Percentiles rank a stretch among this genome's conserved stretches.
Conservation (phyloP, 1,284 basidiomycete genomes). For the Cronartium quercuum region DNA sequence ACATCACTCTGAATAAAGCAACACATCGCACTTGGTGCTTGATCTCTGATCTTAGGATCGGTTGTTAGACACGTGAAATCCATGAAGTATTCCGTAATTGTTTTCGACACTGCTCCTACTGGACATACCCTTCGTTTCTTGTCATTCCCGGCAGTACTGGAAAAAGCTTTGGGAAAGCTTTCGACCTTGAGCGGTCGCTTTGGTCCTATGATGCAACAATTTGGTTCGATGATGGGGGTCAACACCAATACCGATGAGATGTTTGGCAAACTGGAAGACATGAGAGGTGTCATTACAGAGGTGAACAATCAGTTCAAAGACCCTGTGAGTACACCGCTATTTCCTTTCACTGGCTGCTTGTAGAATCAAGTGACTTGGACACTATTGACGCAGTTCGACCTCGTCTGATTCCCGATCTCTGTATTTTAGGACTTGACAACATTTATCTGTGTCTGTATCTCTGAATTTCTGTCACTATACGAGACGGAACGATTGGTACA, state of each 20-base stretch:
- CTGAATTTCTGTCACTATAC: constrained; percentile 94
- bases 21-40: neutral
- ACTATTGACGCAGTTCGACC: neutral
- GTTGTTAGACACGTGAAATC: constrained; percentile 84
- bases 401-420: neutral
- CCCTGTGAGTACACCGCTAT: constrained; percentile 61
- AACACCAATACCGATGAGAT: constrained; percentile 79
- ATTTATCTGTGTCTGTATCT: constrained; percentile 97
- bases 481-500: constrained; percentile 97
- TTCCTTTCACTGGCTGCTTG: neutral
- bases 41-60: neutral
- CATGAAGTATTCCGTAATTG: constrained; percentile 99
- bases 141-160: constrained; percentile 93
- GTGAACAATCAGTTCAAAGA: constrained; percentile 99
- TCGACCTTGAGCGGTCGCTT: constrained; percentile 84
- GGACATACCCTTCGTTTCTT: constrained; percentile 97
- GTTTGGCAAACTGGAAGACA: constrained; percentile 95
- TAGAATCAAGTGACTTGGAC: neutral
- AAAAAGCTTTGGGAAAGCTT: constrained; percentile 94
- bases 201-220: constrained; percentile 95
- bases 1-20: neutral
- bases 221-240: constrained; percentile 93
- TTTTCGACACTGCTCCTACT: constrained; percentile 97
- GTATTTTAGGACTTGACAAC: constrained; percentile 39
- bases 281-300: constrained; percentile 95